Evolutionary conservation across 2,329 filamentous ascomycete species (phyloP).

Genomic region (Venturia aucupariae): DNA sequence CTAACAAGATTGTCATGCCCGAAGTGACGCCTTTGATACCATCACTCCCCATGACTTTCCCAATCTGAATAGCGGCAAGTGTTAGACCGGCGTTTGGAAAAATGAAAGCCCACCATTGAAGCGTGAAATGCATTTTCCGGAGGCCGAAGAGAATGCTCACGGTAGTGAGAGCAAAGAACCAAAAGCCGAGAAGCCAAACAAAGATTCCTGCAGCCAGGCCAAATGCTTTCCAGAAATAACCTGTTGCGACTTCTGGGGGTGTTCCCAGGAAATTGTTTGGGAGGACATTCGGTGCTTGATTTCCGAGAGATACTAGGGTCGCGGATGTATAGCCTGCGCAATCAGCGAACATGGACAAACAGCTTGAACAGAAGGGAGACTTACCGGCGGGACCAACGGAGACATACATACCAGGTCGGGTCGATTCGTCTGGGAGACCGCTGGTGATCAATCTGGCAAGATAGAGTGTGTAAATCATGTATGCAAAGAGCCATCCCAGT

Average conservation of each 20-base stretch:
- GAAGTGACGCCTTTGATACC: slow-evolving; percentile 46
- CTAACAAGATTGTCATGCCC: slow-evolving; percentile 46
- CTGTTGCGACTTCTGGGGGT: slow-evolving; percentile 22
- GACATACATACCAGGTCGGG: slow-evolving; percentile 43
- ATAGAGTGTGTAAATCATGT: slow-evolving; percentile 37
- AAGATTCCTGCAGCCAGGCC: slow-evolving; percentile 36
- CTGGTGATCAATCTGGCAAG: slow-evolving; percentile 32
- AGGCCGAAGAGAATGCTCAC: slow-evolving; percentile 29
- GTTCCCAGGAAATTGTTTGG: slow-evolving; percentile 27
- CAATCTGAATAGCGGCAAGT: slow-evolving; percentile 49
- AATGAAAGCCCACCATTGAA: slow-evolving; percentile 56
- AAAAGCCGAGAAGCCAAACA: slow-evolving; percentile 40
- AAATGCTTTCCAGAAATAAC: slow-evolving; percentile 31
- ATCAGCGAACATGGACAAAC: slow-evolving; percentile 16
- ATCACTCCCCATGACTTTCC: slow-evolving; percentile 41
- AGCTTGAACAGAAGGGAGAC: slow-evolving; percentile 19
- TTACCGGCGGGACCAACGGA: slow-evolving; percentile 43
- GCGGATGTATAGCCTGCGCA: slow-evolving; percentile 22
- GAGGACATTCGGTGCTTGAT: slow-evolving; percentile 29
- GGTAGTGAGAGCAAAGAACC: slow-evolving; percentile 40
- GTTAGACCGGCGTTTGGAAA: slow-evolving; percentile 58
- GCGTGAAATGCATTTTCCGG: slow-evolving; percentile 37
- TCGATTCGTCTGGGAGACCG: slow-evolving; percentile 33
- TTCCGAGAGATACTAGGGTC: slow-evolving; percentile 40
- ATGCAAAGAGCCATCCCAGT: slow-evolving; percentile 35